Base-by-base conservation (phyloP, 2,329 filamentous ascomycete species). In the Trichophyton simii region DNA sequence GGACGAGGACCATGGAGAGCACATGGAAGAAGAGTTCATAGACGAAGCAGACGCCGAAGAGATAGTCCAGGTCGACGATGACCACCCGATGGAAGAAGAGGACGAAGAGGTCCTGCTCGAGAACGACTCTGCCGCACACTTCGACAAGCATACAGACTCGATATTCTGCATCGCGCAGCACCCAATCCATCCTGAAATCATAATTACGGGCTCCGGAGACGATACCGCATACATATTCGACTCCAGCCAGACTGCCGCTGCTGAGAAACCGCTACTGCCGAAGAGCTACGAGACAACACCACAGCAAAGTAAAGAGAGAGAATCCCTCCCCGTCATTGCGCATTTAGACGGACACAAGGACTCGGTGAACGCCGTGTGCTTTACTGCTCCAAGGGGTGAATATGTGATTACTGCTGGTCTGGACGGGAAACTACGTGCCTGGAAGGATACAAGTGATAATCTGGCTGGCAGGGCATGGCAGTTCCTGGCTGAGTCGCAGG, bases 131-230 rank as follows among this genome's bases (percentile, higher is more conserved):
- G 80, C 87, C 66, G 92, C 90, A 63, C 92, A 95, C 79, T 96
- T 97, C 71, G 94, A 97, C 78, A 75, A 77, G 41, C 90, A 96
- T 78, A 87, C 85, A 68, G 91, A 96, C 80, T 91, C 87, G 63
- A 88, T 99, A 70, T 99, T 96, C 79, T 85, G 89, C 75, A 94
- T 99, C 72, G 90, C 92, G 18, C 90, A 96, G 72, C 94, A 99
- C 73, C 94, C 94, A 3, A 78, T 85, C 5, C 81, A 88, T 70
- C 84, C 87, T 4, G 80, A 85, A 20, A 85, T 97, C 63, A 80
- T 97, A 63, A 87, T 91, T 2, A 96, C 94, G 0, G 94, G 94
- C 63, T 94, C 91, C 65, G 87, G 86, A 41, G 87, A 89, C 68
- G 94, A 96, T 63, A 86, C 87, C 20, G 91, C 89, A 60, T 96